Percentiles rank a stretch among this genome's conserved stretches.
Conservation (phyloP, 495 filamentous ascomycete species). For the Aspergillus cristatus region DNA sequence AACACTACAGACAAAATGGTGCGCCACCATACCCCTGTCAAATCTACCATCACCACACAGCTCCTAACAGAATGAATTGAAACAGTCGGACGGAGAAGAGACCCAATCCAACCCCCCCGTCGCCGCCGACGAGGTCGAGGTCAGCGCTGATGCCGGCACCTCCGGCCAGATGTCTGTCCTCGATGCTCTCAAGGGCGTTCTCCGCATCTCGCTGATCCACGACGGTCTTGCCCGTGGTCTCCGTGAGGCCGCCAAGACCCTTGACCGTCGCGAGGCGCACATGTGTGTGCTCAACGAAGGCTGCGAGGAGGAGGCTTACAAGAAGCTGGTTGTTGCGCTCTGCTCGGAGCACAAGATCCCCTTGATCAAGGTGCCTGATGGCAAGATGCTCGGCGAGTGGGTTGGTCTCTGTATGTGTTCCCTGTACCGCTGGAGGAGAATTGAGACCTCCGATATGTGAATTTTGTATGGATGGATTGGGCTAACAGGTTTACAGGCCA, state of each 20-base stretch:
- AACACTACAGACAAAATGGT: constrained; percentile 35
- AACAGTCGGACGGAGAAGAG: constrained; percentile 80
- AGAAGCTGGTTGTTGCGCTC: constrained; percentile 97
- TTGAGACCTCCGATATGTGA: no score
- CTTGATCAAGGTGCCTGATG: constrained; percentile 98
- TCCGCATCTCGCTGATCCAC: constrained; percentile 98
- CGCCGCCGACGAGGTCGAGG: constrained; percentile 82
- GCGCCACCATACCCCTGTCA: constrained; percentile 8
- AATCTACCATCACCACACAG: constrained; percentile 5
- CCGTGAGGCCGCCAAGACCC: constrained; percentile 93
- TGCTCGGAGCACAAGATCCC: constrained; percentile 99
- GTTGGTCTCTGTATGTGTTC: constrained; percentile 87
- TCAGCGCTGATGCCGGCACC: constrained; percentile 69
- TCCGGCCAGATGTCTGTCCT: constrained; percentile 96
- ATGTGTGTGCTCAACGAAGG: constrained; percentile 99
- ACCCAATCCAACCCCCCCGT: constrained; percentile 58
- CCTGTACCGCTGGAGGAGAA: no score
- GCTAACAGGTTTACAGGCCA: constrained; percentile 54
- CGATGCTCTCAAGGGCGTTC: constrained; percentile 91
- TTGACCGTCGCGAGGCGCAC: constrained; percentile 95
- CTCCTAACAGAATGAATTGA: not conserved
- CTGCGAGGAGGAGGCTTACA: constrained; percentile 99
- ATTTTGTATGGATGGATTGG: not conserved
- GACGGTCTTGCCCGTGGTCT: constrained; percentile 97
- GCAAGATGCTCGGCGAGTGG: constrained; percentile 99